These are phyloP conservation scores for Monosporascus cannonballus DNA, from an alignment of 2,329 filamentous ascomycete genomes.

Conservation along the genomic window DNA sequence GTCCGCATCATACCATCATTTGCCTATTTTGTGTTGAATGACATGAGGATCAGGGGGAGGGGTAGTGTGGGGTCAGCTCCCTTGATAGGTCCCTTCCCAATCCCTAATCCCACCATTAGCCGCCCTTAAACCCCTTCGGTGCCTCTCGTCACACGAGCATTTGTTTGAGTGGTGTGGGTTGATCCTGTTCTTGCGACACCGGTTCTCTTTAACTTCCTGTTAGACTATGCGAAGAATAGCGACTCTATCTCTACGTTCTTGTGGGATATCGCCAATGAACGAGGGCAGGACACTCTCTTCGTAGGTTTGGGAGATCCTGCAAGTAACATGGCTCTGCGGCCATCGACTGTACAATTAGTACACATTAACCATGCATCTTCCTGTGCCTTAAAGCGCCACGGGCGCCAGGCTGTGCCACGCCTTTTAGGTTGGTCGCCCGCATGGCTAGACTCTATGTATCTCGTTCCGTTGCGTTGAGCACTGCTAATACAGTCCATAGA, in stretches of 20 bases:
- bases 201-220: background rate
- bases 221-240: background rate
- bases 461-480: slow-evolving; percentile 13
- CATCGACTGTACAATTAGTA: slow-evolving; percentile 25
- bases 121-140: background rate
- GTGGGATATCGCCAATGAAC: background rate
- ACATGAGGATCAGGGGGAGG: background rate
- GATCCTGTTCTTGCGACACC: background rate
- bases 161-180: background rate
- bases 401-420: slow-evolving; percentile 17
- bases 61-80: too few relatives aligned
- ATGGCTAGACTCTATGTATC: slow-evolving; percentile 5
- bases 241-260: background rate
- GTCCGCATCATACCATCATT: background rate
- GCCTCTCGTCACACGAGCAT: background rate
- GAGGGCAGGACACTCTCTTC: background rate
- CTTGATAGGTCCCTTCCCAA: too few relatives aligned
- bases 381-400: slow-evolving; percentile 18
- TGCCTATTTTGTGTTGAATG: background rate
- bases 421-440: slow-evolving; percentile 23
- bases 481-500: slow-evolving; percentile 19
- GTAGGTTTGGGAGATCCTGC: slow-evolving; percentile 16
- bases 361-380: slow-evolving; percentile 22
- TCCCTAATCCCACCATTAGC: background rate
- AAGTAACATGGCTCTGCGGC: slow-evolving; percentile 11